Evolutionary conservation across 192 early-diverging fungal species (phyloP), one percentile per base, ranked within the genome.

Genomic region (Helicostylum pulchrum): DNA sequence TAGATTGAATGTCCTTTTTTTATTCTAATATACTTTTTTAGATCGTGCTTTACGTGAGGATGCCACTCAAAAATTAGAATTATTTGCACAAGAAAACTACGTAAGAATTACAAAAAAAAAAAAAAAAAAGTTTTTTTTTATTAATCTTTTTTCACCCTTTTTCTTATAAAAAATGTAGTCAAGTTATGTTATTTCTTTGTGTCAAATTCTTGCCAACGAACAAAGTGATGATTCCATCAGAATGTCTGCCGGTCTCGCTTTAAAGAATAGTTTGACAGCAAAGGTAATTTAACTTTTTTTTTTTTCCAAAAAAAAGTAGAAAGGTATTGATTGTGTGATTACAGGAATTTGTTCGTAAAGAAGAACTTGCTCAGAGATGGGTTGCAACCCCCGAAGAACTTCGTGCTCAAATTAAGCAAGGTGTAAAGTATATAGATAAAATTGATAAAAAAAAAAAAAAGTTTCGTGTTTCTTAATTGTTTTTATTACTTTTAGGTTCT

Each of bases 241-340:
- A 64, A 78, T 78, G 32, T 84, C 89, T 17, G 94, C 95, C 32
- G 97, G 92, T 76, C 75, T 99, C 61, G 88, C 89, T 46, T 77
- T 99, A 65, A 99, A 99, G 85, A 99, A 99, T 76, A 78, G 91
- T 48, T 75, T 99, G 62, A 78, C 83, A 7, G 90, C 94, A 58
- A 94, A 90, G 83, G 94, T 92, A 81, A 65, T 23, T 26, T 26
- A 26, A 26, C 26, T 26, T 26, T 26, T 9, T 47, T 39, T 39
- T 39, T 39, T 39, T 39, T 39, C 1, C 9, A 59, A 39, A 59
- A 44, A 14, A 61, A 23, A 59, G 20, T 2, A 36, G 31, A 34
- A 50, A 34, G n/a, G 46, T 43, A 4, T 59, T 54, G n/a, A 47
- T 60, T 45, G 43, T 21, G 21, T 60, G 56, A 11, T 53, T 57